Conservation (phyloP, 805 yeast species). For the Pichia pseudocactophila region DNA sequence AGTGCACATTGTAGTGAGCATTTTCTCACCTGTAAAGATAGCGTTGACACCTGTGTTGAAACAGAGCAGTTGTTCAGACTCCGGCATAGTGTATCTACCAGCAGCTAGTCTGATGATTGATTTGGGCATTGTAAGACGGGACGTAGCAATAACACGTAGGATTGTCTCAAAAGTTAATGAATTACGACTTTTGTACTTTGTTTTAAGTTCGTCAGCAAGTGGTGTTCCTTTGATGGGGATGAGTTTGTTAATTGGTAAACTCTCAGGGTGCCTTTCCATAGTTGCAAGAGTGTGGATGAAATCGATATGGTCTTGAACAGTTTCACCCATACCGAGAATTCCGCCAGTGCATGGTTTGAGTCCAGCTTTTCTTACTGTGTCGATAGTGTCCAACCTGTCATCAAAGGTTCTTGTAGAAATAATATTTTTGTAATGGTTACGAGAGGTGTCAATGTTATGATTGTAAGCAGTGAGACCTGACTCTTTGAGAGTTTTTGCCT, state of each 20-base stretch:
- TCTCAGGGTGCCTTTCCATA: conserved; percentile 68
- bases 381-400: conserved; percentile 59
- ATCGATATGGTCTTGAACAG: conserved; percentile 60
- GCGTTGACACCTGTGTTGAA: conserved; percentile 77
- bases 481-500: conserved; percentile 48
- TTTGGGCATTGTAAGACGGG: conserved; percentile 64
- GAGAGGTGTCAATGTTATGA: conserved; percentile 72
- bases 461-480: conserved; percentile 77
- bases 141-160: conserved; percentile 65
- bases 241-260: conserved; percentile 69
- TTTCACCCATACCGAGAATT: conserved; percentile 70
- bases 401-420: conserved; percentile 64
- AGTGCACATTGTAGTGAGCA: conserved; percentile 75
- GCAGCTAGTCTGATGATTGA: conserved; percentile 70
- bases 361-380: conserved; percentile 50
- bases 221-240: conserved; percentile 80
- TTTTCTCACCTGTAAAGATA: conserved; percentile 70
- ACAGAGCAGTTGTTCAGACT: conserved; percentile 63
- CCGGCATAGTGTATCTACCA: conserved; percentile 75
- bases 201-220: conserved; percentile 44
- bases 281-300: conserved; percentile 60
- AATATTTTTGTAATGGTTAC: conserved; percentile 67
- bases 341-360: conserved; percentile 73
- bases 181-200: conserved; percentile 30
- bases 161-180: conserved; percentile 49